Evolutionary conservation across 176 grass and related monocot species (phyloP).

Genomic region (Ananas comosus): DNA sequence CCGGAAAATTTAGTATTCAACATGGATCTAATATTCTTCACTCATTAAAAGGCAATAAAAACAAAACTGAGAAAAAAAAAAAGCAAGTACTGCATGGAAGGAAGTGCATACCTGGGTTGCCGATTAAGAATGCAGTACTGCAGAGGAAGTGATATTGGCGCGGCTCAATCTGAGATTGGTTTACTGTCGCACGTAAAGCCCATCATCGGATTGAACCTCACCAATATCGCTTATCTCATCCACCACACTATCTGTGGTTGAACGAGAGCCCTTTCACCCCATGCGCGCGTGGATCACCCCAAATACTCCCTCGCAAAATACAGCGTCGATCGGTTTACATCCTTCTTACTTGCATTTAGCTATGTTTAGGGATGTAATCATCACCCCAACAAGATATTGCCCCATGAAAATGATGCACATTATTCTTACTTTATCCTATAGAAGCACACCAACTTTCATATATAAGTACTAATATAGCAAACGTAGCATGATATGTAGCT

Average conservation of each 20-base stretch:
- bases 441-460: neutral
- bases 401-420: neutral
- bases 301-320: neutral
- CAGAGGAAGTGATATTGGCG: conserved; percentile 90
- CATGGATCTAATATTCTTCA: no score
- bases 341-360: conserved; percentile 9
- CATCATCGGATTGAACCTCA: conserved; percentile 94
- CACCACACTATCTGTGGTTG: conserved; percentile 1
- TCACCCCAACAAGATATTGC: neutral
- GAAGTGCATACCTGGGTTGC: neutral
- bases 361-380: neutral
- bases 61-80: no score
- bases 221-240: conserved; percentile 76
- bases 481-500: neutral
- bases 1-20: no score
- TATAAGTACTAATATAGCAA: neutral
- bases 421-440: neutral
- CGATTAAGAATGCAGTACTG: neutral
- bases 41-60: no score
- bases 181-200: conserved; percentile 33
- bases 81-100: no score
- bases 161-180: conserved; percentile 94
- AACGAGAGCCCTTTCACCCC: no score
- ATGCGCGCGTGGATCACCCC: neutral
- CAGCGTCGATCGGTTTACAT: neutral